Evolutionary conservation across 768 basidiomycete genomes (phyloP), one percentile per base, ranked within the genome.

Genomic region (Boletus reticuloceps): DNA sequence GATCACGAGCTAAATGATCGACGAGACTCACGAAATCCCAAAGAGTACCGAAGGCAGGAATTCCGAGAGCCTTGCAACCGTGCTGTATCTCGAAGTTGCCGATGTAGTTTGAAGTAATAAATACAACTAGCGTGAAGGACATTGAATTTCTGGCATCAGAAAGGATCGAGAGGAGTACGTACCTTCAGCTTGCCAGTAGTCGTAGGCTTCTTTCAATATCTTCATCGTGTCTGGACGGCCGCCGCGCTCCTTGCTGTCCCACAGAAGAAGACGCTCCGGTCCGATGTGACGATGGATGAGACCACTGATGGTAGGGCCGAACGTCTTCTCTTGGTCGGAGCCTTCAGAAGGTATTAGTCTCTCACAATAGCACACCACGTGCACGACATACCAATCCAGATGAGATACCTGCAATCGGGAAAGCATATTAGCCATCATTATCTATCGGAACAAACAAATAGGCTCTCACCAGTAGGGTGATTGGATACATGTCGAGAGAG

Each of bases 241-340:
- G 53, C 88, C 86, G 50, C 85, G 79, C 57, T 74, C 69, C 70
- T 88, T 91, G 59, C 83, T 84, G 73, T 91, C 89, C 89, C 89
- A 91, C 10, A 91, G 78, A 12, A 82, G 77, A 44, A 85, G 76
- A 32, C 89, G 85, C 67, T 90, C 88, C 29, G 88, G 87, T 58
- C 78, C 85, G 43, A 91, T 74, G 65, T 89, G 81, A 58, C 81
- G 79, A 61, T 82, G 80, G 60, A 91, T 90, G 50, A 91, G 78
- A 31, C 82, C 82, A 58, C 80, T 82, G 58, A 91, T 88, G 19
- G 88, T 91, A 22, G 87, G 84, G 4, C 90, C 90, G 62, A 92
- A 91, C 3, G 89, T 90, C 73, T 86, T 89, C 69, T 88, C 88
- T 70, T 91, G 88, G 64, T 91, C 88, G 53, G 86, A 88, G 50